These are phyloP conservation scores for Cyclotella choctawhatcheeana DNA, from an alignment of 108 stramenopile species.

Conservation along the genomic window DNA sequence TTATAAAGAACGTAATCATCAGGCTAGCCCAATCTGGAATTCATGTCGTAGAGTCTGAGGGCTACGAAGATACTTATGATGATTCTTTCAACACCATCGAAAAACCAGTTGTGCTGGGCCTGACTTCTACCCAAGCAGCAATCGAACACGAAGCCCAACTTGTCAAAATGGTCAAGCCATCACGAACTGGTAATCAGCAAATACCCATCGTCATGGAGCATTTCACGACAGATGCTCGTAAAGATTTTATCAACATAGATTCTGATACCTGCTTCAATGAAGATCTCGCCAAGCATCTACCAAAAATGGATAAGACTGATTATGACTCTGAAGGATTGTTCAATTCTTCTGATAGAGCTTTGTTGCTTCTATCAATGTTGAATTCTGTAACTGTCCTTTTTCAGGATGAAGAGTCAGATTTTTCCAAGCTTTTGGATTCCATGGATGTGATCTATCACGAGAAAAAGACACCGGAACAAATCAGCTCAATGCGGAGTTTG, in stretches of 20 bases:
- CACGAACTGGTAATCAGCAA: slow-evolving; percentile 29
- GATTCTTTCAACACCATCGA: not conserved
- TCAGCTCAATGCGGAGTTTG: no score
- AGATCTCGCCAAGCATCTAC: slow-evolving; percentile 13
- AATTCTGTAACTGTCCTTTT: slow-evolving; percentile 41
- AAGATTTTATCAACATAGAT: slow-evolving; percentile 32
- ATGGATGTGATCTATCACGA: slow-evolving; percentile 14
- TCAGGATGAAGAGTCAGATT: slow-evolving; percentile 24
- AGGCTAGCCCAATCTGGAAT: slow-evolving; percentile 50
- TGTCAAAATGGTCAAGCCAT: slow-evolving; percentile 50
- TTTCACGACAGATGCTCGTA: slow-evolving; percentile 45
- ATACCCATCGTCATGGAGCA: slow-evolving; percentile 54
- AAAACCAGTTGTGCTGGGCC: slow-evolving; percentile 18
- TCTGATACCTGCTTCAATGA: slow-evolving; percentile 22
- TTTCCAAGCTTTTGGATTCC: slow-evolving; percentile 30
- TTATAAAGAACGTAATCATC: slow-evolving; percentile 43
- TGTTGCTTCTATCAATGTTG: slow-evolving; percentile 51
- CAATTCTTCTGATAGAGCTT: slow-evolving; percentile 45
- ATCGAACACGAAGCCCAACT: slow-evolving; percentile 64
- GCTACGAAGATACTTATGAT: slow-evolving; percentile 5
- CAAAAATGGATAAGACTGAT: slow-evolving; percentile 9
- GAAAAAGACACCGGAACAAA: not conserved
- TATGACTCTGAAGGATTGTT: slow-evolving; percentile 57
- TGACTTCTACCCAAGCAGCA: slow-evolving; percentile 56
- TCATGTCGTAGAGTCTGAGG: slow-evolving; percentile 35